These are phyloP conservation scores for Lentinus polychrous DNA, from an alignment of 1,284 basidiomycete genomes.

Conservation along the genomic window DNA sequence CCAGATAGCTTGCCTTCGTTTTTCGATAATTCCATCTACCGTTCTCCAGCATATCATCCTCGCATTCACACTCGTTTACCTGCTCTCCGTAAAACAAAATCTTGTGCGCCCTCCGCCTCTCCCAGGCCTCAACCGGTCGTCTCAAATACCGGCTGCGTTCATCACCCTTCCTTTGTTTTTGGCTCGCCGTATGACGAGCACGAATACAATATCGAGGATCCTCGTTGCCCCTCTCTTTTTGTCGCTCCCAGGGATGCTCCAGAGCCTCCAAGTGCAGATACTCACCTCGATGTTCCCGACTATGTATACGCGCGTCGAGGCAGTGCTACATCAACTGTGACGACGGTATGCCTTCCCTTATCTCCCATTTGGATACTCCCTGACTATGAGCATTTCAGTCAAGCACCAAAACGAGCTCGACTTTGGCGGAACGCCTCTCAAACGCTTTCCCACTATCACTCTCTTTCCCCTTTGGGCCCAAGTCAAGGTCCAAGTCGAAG, in stretches of 20 bases:
- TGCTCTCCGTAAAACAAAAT: conserved; percentile 16
- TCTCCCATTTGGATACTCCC: neutral
- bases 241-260: conserved; percentile 3
- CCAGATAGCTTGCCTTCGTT: conserved; percentile 13
- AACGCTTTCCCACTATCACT: conserved; percentile 7
- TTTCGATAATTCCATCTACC: conserved; percentile 15
- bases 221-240: conserved; percentile 9
- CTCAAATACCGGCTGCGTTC: neutral
- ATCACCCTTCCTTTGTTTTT: neutral
- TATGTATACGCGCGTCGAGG: conserved; percentile 23
- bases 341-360: conserved; percentile 16
- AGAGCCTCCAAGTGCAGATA: neutral
- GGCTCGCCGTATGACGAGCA: neutral
- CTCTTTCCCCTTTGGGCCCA: conserved; percentile 7
- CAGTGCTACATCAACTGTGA: conserved; percentile 19
- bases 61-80: conserved; percentile 21
- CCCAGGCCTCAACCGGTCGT: no score
- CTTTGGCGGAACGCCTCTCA: conserved; percentile 14
- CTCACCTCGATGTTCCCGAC: conserved; percentile 13
- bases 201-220: conserved; percentile 6
- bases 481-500: conserved; percentile 20
- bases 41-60: neutral
- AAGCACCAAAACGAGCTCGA: conserved; percentile 9
- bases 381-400: conserved; percentile 4
- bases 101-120: neutral